Evolutionary conservation across 2,329 filamentous ascomycete species (phyloP).

Genomic region (Bipolaris oryzae): DNA sequence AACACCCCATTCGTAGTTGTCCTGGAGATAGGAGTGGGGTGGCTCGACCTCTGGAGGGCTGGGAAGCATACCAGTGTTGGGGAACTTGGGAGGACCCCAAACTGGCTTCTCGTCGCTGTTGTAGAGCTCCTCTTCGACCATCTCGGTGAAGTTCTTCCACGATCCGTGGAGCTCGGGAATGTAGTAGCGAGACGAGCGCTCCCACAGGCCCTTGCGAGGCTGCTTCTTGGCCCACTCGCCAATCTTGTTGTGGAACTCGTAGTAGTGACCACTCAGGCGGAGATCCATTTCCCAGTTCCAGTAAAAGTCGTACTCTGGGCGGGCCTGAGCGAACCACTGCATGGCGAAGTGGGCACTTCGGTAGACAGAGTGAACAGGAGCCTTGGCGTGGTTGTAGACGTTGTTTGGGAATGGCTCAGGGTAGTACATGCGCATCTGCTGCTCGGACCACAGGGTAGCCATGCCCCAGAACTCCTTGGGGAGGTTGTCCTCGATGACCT

Average conservation of each 20-base stretch:
- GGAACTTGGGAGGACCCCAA: constrained; percentile 66
- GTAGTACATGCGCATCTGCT: constrained; percentile 90
- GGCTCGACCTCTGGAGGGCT: constrained; percentile 68
- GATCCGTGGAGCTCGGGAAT: constrained; percentile 71
- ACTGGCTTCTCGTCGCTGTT: constrained; percentile 58
- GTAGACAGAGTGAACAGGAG: constrained; percentile 87
- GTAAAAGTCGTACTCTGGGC: constrained; percentile 59
- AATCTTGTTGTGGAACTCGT: constrained; percentile 75
- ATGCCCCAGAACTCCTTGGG: constrained; percentile 88
- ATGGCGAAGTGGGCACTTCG: constrained; percentile 62
- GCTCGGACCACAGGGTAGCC: constrained; percentile 90
- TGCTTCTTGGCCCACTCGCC: constrained; percentile 68
- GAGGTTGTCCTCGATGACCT: constrained; percentile 69
- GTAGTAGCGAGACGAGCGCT: constrained; percentile 74
- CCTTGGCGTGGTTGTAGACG: constrained; percentile 64
- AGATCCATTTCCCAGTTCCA: constrained; percentile 95
- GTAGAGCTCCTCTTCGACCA: constrained; percentile 65
- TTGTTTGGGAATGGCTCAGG: constrained; percentile 83
- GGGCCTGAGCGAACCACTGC: constrained; percentile 59
- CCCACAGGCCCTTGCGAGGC: constrained; percentile 75
- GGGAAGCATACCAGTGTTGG: constrained; percentile 59
- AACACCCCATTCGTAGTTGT: constrained; percentile 76
- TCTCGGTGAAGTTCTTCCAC: constrained; percentile 70
- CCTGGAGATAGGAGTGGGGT: constrained; percentile 63
- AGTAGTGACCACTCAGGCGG: constrained; percentile 80